These are phyloP conservation scores for Helminthosporium solani DNA, from an alignment of 2,329 filamentous ascomycete species.

Conservation along the genomic window DNA sequence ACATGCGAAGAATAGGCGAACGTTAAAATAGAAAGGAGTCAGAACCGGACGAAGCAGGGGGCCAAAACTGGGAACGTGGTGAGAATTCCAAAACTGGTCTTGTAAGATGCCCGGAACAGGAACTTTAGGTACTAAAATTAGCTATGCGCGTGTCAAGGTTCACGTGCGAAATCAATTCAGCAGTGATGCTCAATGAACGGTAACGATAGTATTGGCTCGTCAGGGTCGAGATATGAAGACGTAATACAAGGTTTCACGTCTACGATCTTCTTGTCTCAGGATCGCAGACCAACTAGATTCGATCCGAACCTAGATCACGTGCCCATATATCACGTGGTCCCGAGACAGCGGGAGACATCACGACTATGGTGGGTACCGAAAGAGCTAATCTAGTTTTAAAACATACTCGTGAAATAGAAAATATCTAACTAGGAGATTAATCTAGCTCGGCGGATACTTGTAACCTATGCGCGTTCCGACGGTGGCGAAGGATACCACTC, in stretches of 20 bases:
- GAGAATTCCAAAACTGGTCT: constrained; percentile 11
- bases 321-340: neutral
- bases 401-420: constrained; percentile 1
- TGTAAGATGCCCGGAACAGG: constrained; percentile 8
- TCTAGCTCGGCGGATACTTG: constrained; percentile 4
- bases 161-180: constrained; percentile 13
- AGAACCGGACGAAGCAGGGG: constrained; percentile 6
- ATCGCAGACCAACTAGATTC: neutral
- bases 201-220: constrained; percentile 11
- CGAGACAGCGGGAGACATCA: neutral
- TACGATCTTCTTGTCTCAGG: neutral
- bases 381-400: constrained; percentile 4
- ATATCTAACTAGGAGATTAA: neutral
- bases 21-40: constrained; percentile 10
- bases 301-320: neutral
- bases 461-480: constrained; percentile 5
- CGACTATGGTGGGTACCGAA: neutral
- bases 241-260: constrained; percentile 1
- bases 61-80: constrained; percentile 8
- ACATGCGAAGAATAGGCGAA: constrained; percentile 5
- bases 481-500: constrained; percentile 4
- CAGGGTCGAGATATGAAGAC: constrained; percentile 6
- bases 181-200: constrained; percentile 9
- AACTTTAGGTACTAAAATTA: constrained; percentile 11
- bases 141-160: constrained; percentile 9